Base-by-base conservation (phyloP, 768 basidiomycete genomes). In the Amanita rubescens region DNA sequence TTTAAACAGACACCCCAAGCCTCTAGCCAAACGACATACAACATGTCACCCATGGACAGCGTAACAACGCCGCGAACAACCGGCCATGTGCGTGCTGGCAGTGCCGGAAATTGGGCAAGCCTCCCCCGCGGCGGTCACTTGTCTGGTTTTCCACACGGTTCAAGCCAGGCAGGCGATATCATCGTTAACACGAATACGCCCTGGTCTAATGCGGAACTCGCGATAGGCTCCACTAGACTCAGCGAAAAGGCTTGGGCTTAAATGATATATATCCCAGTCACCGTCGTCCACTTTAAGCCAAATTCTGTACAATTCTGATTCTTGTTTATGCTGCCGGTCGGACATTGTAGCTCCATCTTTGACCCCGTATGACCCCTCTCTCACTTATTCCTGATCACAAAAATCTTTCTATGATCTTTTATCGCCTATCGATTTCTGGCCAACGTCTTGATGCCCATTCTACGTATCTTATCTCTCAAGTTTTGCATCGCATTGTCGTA, bases 61-160 rank as follows among this genome's bases (percentile, higher is more conserved):
- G 60, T 59, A 46, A 57, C 60, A 51, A 56, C 66, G 20, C 56
- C 68, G n/a, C 79, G 86, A 53, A 71, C 72, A 25, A 81, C 74
- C 52, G 84, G 85, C 34, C 87, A 90, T 62, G 80, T 81, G 55
- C 83, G 88, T 56, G 81, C 86, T 41, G 88, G 88, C 43, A 90
- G 87, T 65, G 85, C 84, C 24, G 87, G 87, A 30, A 90, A 88
- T 64, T 90, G 88, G 88, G 84, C 74, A 39, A 80, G 69, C 60
- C 73, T 86, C 59, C 64, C 79, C 24, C 78, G 83, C 46, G 77
- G 72, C 64, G 77, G 69, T 62, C 75, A 75, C 62, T 69, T 82
- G 49, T 71, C 74, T 34, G 69, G 79, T 35, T 80, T 80, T 59
- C 73, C 81, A 11, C 78, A 80, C 54, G 73, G 77, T 35, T 71